A percentile compares a stretch with the other conserved stretches of the same genome.
These are phyloP conservation scores for Phytophthora nicotianae DNA, from an alignment of 352 stramenopile genomes.

Conservation along the genomic window DNA sequence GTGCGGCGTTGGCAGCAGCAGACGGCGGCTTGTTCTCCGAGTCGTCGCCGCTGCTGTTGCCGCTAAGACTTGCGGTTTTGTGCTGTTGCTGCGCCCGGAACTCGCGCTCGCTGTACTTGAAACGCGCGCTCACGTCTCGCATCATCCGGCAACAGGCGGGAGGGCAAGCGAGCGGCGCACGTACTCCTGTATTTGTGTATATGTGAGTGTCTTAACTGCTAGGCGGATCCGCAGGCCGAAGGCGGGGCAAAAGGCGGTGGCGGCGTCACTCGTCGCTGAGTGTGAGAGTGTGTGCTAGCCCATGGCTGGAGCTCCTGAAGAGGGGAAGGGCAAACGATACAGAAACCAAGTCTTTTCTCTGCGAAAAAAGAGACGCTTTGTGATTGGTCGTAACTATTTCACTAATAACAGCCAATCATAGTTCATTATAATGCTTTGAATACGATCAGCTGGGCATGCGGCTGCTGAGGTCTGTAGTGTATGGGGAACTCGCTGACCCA, in stretches of 20 bases:
- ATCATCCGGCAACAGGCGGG: conserved; percentile 38
- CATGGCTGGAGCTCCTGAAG: conserved; percentile 22
- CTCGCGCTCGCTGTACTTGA: conserved; percentile 73
- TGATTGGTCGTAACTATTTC: conserved; percentile 21
- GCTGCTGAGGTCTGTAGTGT: neutral
- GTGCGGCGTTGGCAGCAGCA: neutral
- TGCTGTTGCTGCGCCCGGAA: conserved; percentile 26
- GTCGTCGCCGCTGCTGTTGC: conserved; percentile 23
- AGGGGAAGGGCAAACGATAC: conserved; percentile 29
- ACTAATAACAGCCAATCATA: conserved; percentile 13
- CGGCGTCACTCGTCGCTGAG: conserved; percentile 37
- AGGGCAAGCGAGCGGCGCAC: conserved; percentile 6
- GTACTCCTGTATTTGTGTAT: neutral
- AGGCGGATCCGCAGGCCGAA: conserved; percentile 16
- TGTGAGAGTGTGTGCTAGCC: conserved; percentile 29
- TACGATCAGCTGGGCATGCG: conserved; percentile 1
- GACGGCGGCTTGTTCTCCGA: conserved; percentile 39
- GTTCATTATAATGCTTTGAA: conserved; percentile 3
- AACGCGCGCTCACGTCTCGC: conserved; percentile 68
- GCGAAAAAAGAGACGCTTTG: conserved; percentile 23
- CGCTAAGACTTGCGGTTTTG: conserved; percentile 15
- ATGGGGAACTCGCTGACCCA: too few species aligned
- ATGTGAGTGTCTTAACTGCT: conserved; percentile 4
- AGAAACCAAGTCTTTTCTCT: conserved; percentile 31
- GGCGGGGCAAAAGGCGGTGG: conserved; percentile 17